Conservation (phyloP, 2,329 filamentous ascomycete species). For the Colletotrichum sp. region DNA sequence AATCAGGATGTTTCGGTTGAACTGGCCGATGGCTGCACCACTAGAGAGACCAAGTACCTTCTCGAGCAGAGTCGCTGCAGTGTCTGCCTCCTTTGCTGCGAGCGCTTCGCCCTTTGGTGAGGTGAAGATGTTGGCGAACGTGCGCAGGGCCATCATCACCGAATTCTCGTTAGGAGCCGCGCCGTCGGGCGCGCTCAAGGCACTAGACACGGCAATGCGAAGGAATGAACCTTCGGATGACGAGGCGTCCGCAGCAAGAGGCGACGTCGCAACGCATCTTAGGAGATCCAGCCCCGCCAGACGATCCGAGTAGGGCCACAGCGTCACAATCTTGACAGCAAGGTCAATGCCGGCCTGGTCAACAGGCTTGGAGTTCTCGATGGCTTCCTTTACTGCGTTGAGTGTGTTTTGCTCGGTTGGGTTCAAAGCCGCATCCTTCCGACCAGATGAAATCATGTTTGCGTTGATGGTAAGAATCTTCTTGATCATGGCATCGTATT, state of each 20-base stretch:
- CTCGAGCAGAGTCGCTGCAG: conserved; percentile 67
- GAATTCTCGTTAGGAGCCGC: conserved; percentile 75
- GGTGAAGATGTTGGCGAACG: conserved; percentile 83
- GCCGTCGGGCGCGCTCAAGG: conserved; percentile 49
- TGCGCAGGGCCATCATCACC: conserved; percentile 83
- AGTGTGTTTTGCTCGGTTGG: conserved; percentile 72
- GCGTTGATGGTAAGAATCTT: conserved; percentile 80
- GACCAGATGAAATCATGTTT: conserved; percentile 71
- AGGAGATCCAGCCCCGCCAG: conserved; percentile 87
- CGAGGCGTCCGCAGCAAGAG: conserved; percentile 66
- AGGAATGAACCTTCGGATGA: conserved; percentile 65
- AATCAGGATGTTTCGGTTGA: conserved; percentile 81
- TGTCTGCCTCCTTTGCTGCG: conserved; percentile 61
- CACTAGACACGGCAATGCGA: conserved; percentile 47
- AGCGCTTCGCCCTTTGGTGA: conserved; percentile 73
- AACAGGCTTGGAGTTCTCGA: conserved; percentile 63
- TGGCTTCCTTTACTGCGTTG: conserved; percentile 61
- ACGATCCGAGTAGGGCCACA: conserved; percentile 82
- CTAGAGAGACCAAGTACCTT: conserved; percentile 60
- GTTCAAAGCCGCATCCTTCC: conserved; percentile 77
- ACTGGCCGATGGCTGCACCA: conserved; percentile 52
- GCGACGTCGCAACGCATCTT: conserved; percentile 77
- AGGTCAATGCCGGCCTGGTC: conserved; percentile 62
- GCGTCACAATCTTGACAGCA: conserved; percentile 73
- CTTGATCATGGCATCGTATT: conserved; percentile 73